Base-by-base conservation (phyloP, 2,329 filamentous ascomycete species). In the Sarocladium kiliense region DNA sequence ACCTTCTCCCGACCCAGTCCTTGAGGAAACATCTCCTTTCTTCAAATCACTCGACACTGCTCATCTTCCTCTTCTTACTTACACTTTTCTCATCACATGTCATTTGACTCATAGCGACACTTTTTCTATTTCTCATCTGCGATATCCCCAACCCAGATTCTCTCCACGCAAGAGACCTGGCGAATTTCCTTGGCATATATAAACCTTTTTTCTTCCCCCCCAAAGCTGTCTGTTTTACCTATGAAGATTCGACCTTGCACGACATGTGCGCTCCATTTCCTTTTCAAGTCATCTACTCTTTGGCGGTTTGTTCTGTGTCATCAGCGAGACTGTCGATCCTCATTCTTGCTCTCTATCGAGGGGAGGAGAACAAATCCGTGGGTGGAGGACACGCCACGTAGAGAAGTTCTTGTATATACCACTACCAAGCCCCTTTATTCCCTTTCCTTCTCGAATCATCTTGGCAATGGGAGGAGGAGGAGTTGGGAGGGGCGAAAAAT, bases 61-160 rank as follows among this genome's bases (percentile, higher is more conserved):
- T 51, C 50, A 21, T 47, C 53, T 55, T 53, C 45, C 36, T 53
- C 53, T 49, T 57, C 21, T 49, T 55, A 45, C 54, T 54, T 53
- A 56, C 54, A 51, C 36, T 16, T 12, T 23, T 11, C 5, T 16
- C 41, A 21, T 44, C 9, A 6, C 44, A 45, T 45, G 41, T 45
- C 41, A 25, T 45, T 45, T 45, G 14, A 25, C 23, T 23, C 41
- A 45, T 45, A 45, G 41, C 41, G 41, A 23, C 37, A 23, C 16
- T 11, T 21, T 25, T 45, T 23, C 18, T 16, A 7, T 23, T 16
- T 26, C 26, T 6, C 44, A 49, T 30, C 23, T 49, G 44, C 44
- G 44, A 49, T 49, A 49, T 49, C 44, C 44, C 30, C 44, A 44
- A 9, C 44, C 23, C 6, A n/a, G 36, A 9, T 34, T 39, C 44